phyloP scores from a whole-genome alignment of 2,329 filamentous ascomycete genomes.

The Aspergillus persii region DNA sequence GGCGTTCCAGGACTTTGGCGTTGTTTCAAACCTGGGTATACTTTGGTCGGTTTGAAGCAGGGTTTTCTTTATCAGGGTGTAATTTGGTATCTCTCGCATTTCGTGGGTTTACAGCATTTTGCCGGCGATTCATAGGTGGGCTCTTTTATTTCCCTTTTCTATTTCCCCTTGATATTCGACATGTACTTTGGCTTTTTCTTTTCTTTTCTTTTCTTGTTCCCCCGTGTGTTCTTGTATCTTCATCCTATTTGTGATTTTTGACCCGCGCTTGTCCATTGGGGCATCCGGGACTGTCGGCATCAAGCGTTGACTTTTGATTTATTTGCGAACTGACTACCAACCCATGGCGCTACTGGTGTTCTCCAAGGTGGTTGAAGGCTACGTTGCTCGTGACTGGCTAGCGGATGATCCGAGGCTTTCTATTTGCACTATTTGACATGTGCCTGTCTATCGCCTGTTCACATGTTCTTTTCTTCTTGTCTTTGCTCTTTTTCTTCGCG shows the following conservation, averaged over 20 bases:
- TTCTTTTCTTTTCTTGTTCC: conserved; percentile 6
- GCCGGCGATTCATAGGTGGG: conserved; percentile 17
- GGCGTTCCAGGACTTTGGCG: conserved; percentile 32
- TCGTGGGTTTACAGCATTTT: conserved; percentile 25
- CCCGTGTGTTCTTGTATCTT: not conserved
- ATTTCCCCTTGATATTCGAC: conserved; percentile 18
- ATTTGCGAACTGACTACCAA: conserved; percentile 23
- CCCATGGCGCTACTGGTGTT: conserved; percentile 35
- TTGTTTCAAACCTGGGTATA: conserved; percentile 23
- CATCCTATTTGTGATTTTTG: conserved; percentile 5
- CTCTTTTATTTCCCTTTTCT: conserved; percentile 13
- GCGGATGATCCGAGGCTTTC: not conserved
- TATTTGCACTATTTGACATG: not conserved
- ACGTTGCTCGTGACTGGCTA: conserved; percentile 19
- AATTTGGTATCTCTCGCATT: conserved; percentile 32
- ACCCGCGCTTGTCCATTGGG: not conserved
- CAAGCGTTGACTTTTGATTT: conserved; percentile 7
- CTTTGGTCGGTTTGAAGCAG: conserved; percentile 25
- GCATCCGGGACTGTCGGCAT: not conserved
- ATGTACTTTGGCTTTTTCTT: conserved; percentile 18
- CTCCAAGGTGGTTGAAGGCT: conserved; percentile 15
- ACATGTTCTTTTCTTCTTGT: conserved; percentile 1
- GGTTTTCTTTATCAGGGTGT: conserved; percentile 20
- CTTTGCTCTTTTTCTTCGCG: conserved; percentile 13
- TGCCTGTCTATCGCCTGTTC: not conserved